Evolutionary conservation across 805 yeast species (phyloP).

Genomic region (Maudiozyma saulgeensis): DNA sequence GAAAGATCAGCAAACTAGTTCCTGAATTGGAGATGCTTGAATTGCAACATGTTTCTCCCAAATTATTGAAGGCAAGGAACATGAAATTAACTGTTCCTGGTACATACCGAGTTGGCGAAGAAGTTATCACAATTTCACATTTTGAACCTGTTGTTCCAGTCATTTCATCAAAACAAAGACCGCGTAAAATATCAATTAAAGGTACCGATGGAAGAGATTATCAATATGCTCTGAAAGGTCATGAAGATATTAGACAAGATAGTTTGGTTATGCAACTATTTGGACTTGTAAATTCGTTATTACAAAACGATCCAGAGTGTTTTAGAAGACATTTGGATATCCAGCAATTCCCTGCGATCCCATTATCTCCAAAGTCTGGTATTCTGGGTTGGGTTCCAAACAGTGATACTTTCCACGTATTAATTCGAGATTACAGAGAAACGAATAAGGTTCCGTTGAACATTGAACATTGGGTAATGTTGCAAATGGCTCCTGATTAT

Average conservation of each 20-base stretch:
- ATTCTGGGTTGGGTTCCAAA: constrained; percentile 95
- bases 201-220: constrained; percentile 93
- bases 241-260: constrained; percentile 96
- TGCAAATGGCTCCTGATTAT: constrained; percentile 95
- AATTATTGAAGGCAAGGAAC: constrained; percentile 64
- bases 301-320: constrained; percentile 87
- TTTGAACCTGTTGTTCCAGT: constrained; percentile 82
- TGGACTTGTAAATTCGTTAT: constrained; percentile 85
- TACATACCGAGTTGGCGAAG: constrained; percentile 77
- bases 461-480: constrained; percentile 90
- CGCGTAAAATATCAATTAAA: constrained; percentile 66
- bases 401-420: constrained; percentile 90
- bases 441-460: constrained; percentile 80
- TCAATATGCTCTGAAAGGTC: constrained; percentile 79
- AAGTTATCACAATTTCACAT: constrained; percentile 57
- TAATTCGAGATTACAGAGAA: constrained; percentile 87
- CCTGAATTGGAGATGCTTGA: constrained; percentile 83
- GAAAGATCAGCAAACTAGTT: constrained; percentile 79
- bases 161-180: constrained; percentile 91
- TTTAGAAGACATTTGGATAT: constrained; percentile 92
- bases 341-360: constrained; percentile 87
- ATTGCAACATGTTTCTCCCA: constrained; percentile 89
- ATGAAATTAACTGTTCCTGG: constrained; percentile 90
- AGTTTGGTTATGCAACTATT: constrained; percentile 95
- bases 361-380: constrained; percentile 95